Conservation (phyloP, 441 rosid species). For the Rhodomyrtus psidioides region DNA sequence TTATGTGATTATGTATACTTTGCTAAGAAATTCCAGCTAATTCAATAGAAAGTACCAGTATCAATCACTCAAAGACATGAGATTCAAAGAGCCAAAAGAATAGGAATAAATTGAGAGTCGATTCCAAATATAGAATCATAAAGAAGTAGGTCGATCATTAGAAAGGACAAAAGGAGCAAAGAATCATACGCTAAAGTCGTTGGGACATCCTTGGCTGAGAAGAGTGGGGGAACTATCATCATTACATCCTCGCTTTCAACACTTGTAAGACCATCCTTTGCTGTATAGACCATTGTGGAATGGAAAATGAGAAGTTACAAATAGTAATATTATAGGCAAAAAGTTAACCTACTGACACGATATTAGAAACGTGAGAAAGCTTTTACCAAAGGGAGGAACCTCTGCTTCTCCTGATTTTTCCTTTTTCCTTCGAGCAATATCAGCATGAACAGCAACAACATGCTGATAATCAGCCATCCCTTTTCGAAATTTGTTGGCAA, state of each 20-base stretch:
- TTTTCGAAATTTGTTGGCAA: conserved; percentile 12
- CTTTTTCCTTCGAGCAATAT: conserved; percentile 56
- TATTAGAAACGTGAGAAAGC: neutral
- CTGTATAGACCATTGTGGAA: conserved; percentile 16
- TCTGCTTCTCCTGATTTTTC: conserved; percentile 53
- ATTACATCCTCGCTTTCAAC: conserved; percentile 73
- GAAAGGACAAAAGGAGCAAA: neutral
- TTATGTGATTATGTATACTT: neutral
- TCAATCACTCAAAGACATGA: neutral
- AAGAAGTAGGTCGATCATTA: neutral
- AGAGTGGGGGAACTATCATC: conserved; percentile 78
- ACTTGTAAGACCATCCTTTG: conserved; percentile 49
- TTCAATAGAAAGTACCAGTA: neutral
- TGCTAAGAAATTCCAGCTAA: neutral
- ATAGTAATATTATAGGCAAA: neutral
- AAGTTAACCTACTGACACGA: neutral
- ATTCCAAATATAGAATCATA: neutral
- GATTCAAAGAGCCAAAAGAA: neutral
- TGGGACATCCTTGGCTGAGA: conserved; percentile 75
- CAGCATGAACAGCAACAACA: conserved; percentile 85
- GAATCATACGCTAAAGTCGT: conserved; percentile 63
- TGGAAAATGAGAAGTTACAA: neutral
- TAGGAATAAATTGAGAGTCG: neutral
- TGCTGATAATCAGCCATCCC: conserved; percentile 98
- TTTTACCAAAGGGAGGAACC: conserved; percentile 42